Conservation (phyloP, 208 protist species). For the Polymyxa betae region DNA sequence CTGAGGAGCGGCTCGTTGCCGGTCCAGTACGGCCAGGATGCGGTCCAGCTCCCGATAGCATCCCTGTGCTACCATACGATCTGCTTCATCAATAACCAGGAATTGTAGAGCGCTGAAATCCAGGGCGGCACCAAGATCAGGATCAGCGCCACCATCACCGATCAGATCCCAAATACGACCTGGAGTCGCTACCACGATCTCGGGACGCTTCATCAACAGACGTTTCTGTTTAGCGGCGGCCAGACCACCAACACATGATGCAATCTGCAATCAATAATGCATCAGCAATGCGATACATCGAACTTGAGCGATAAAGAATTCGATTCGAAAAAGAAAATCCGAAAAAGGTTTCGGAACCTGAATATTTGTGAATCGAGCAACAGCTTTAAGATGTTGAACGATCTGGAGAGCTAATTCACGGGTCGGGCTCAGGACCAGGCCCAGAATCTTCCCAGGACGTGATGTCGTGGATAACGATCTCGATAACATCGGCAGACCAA, state of each 20-base stretch:
- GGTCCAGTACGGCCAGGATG: conserved; percentile 38
- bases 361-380: not conserved
- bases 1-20: not conserved
- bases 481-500: conserved; percentile 54
- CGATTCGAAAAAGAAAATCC: conserved; percentile 18
- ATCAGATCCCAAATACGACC: conserved; percentile 63
- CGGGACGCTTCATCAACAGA: conserved; percentile 56
- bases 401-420: conserved; percentile 65
- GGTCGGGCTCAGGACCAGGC: conserved; percentile 62
- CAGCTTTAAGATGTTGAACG: not conserved
- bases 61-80: conserved; percentile 62
- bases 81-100: conserved; percentile 66
- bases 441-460: not conserved
- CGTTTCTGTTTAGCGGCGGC: conserved; percentile 61
- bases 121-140: not conserved
- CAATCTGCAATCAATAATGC: conserved; percentile 23
- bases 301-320: too few relatives aligned
- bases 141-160: not conserved
- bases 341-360: not conserved
- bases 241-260: conserved; percentile 63
- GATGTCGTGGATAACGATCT: not conserved
- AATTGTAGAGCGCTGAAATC: conserved; percentile 56
- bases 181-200: conserved; percentile 67
- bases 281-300: not conserved
- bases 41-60: conserved; percentile 62